Percentiles rank a stretch among this genome's conserved stretches.
phyloP scores from a whole-genome alignment of 768 basidiomycete genomes.

The Russula emetica region DNA sequence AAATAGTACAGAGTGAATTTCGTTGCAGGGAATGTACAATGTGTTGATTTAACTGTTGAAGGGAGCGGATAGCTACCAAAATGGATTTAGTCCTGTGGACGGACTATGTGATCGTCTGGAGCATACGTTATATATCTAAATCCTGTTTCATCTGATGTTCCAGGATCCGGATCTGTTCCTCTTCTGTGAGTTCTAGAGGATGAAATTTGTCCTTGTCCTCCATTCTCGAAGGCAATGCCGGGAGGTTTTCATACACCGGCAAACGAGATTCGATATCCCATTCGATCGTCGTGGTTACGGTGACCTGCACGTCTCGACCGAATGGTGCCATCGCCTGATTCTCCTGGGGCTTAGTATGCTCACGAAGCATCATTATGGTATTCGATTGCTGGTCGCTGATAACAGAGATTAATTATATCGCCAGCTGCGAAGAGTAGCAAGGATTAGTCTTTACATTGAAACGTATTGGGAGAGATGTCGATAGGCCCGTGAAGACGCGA shows the following conservation, averaged over 20 bases:
- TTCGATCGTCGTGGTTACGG: conserved; percentile 20
- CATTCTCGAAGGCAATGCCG: background rate
- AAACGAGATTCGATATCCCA: conserved; percentile 18
- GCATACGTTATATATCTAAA: conserved; percentile 20
- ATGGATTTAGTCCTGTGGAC: background rate
- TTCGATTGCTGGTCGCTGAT: conserved; percentile 16
- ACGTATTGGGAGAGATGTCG: conserved; percentile 26
- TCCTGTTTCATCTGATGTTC: conserved; percentile 24
- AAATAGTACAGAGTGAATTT: no score
- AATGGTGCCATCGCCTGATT: background rate
- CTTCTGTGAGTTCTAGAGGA: background rate
- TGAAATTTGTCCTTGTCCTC: background rate
- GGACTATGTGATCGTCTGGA: background rate
- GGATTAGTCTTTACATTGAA: conserved; percentile 5
- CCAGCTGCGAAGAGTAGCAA: background rate
- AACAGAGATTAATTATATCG: background rate
- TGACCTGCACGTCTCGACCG: conserved; percentile 19
- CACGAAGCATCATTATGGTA: background rate
- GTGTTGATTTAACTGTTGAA: no score
- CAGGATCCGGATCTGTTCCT: conserved; percentile 12
- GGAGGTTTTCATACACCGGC: background rate
- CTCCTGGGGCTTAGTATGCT: conserved; percentile 6
- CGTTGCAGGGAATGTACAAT: no score
- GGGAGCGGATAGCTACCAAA: background rate
- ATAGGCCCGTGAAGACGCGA: conserved; percentile 24